Base-by-base conservation (phyloP, 306 rosid species). In the Lathyrus sativus region DNA sequence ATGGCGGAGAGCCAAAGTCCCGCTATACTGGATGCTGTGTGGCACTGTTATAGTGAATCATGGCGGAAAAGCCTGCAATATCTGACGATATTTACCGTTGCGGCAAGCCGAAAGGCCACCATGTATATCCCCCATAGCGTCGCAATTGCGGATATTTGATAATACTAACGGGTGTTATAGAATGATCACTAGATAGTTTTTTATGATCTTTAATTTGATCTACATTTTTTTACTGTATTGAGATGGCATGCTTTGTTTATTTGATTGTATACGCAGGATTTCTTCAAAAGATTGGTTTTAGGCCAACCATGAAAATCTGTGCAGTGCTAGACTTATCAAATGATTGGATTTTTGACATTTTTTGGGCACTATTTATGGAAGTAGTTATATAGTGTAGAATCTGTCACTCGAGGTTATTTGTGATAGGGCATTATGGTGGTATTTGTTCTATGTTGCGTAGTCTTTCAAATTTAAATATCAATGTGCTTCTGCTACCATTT, bases 381-480 rank as follows among this genome's bases (percentile, higher is more conserved):
- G 11, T 65, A 24, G 24, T 43, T 15, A 12, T 38, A 77, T 44
- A 39, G 18, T 10, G 39, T 18, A 46, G 31, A 39, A 72, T 66
- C 18, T 12, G 54, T 43, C 54, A 42, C 3, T 42, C 24, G 19
- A 43, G 22, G n/a, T 43, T 18, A 63, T 63, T 62, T 62, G 14
- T 60, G 45, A 35, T 60, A 37, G 66, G 48, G 17, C 63, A 31
- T 28, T 7, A 33, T 33, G 33, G 3, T 61, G 67, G 6, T 38
- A 14, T 11, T 11, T 18, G 49, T 17, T 39, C 26, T 13, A n/a
- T 64, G 53, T 59, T 71, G 28, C 37, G 38, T 15, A 59, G 38
- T 46, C 49, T 72, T 50, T 54, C 71, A 46, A 66, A 65, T 75
- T 37, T 75, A 39, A 59, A 28, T 72, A 28, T 73, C 29, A 15